Percentiles rank a stretch among this genome's conserved stretches.
Evolutionary conservation across 371 early-diverging fungal genomes (phyloP).

Genomic region (Gilbertella persicaria): DNA sequence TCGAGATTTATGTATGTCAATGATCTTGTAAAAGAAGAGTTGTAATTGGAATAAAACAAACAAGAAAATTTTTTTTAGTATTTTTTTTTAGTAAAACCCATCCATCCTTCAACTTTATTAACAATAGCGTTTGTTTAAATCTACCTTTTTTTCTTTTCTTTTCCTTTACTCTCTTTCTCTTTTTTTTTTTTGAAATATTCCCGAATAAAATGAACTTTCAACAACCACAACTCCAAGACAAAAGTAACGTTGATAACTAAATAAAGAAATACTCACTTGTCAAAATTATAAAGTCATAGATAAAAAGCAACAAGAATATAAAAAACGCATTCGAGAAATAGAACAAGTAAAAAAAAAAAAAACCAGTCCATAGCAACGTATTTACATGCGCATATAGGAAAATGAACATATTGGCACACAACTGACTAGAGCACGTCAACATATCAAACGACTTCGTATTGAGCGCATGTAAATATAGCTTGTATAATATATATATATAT

Average conservation of each 20-base stretch:
- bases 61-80: slow-evolving; percentile 2
- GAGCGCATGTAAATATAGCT: slow-evolving; percentile 44
- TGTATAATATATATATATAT: neutral
- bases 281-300: slow-evolving; percentile 10
- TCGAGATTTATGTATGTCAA: slow-evolving; percentile 96
- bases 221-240: no score
- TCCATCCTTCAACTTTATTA: neutral
- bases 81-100: neutral
- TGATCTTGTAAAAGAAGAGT: slow-evolving; percentile 31
- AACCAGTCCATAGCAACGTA: neutral
- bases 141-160: slow-evolving; percentile 4
- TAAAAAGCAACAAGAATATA: slow-evolving; percentile 58
- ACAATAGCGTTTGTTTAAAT: slow-evolving; percentile 2
- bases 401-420: slow-evolving; percentile 18
- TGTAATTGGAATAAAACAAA: neutral
- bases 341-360: slow-evolving; percentile 48
- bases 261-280: slow-evolving; percentile 6
- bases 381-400: slow-evolving; percentile 8
- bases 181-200: neutral
- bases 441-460: slow-evolving; percentile 48
- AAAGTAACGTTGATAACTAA: neutral
- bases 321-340: slow-evolving; percentile 61
- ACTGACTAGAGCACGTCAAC: slow-evolving; percentile 25
- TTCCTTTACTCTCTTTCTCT: neutral
- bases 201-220: slow-evolving; percentile 8